Evolutionary conservation across 2,329 filamentous ascomycete genomes (phyloP).

Genomic region (Apiospora saccharicola): DNA sequence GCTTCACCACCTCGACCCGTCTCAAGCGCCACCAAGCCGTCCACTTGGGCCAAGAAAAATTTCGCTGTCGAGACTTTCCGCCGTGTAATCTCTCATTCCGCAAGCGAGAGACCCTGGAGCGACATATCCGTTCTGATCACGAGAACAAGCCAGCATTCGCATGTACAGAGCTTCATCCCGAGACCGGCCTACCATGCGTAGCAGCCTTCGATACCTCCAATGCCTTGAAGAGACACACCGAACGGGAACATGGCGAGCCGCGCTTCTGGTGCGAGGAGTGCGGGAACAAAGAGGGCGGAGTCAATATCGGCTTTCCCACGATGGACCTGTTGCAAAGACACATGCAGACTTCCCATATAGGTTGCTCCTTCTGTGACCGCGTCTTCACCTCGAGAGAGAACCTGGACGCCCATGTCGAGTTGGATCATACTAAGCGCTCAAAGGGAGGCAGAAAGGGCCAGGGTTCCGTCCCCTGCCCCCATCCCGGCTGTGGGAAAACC

Average conservation of each 20-base stretch:
- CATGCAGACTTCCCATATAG: slow-evolving; percentile 74
- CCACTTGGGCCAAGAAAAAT: slow-evolving; percentile 79
- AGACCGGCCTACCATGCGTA: slow-evolving; percentile 56
- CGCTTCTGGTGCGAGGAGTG: slow-evolving; percentile 84
- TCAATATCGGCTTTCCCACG: slow-evolving; percentile 71
- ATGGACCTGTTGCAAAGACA: slow-evolving; percentile 76
- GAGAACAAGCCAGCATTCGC: slow-evolving; percentile 73
- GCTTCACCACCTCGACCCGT: slow-evolving; percentile 80
- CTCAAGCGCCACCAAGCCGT: slow-evolving; percentile 80
- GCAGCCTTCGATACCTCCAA: slow-evolving; percentile 77
- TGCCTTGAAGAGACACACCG: slow-evolving; percentile 75
- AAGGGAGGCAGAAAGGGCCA: slow-evolving; percentile 65
- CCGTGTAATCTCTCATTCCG: slow-evolving; percentile 82
- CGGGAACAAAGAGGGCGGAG: slow-evolving; percentile 48
- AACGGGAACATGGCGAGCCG: slow-evolving; percentile 72
- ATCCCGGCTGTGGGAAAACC: slow-evolving; percentile 72
- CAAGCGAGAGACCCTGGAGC: slow-evolving; percentile 85
- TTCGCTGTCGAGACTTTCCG: slow-evolving; percentile 73
- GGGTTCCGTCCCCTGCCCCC: slow-evolving; percentile 67
- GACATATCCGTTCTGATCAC: slow-evolving; percentile 82
- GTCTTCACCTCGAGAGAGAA: slow-evolving; percentile 71
- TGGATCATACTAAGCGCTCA: slow-evolving; percentile 71
- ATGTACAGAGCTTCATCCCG: slow-evolving; percentile 61
- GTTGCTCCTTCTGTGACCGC: slow-evolving; percentile 78
- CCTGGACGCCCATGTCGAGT: slow-evolving; percentile 79